Conservation (phyloP, 140 eudicot genomes). For the Bidens hawaiensis region DNA sequence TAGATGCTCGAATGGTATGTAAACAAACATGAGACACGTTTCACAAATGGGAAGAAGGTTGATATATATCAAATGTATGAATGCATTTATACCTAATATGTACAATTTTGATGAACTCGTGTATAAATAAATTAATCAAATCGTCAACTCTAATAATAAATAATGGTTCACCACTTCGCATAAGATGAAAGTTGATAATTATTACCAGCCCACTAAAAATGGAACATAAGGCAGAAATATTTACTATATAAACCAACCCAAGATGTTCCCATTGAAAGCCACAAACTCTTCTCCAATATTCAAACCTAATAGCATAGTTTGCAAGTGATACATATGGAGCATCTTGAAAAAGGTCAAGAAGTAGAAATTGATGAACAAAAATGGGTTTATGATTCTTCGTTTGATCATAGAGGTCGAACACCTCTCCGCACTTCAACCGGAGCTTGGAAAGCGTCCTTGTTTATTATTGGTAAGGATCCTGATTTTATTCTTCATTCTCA, state of each 20-base stretch:
- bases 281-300: conserved; percentile 20
- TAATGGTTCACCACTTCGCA: not conserved
- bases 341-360: conserved; percentile 35
- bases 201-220: conserved; percentile 29
- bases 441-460: conserved; percentile 81
- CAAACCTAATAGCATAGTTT: conserved; percentile 9
- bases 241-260: conserved; percentile 41
- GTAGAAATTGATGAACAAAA: conserved; percentile 39
- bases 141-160: not conserved
- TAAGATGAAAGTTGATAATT: not conserved
- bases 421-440: conserved; percentile 85
- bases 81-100: too few species aligned
- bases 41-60: too few species aligned
- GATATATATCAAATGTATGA: too few species aligned
- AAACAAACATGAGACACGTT: too few species aligned
- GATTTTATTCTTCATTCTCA: not conserved
- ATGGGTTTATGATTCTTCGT: conserved; percentile 75
- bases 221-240: conserved; percentile 24
- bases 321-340: conserved; percentile 40
- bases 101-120: too few species aligned
- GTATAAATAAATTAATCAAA: not conserved
- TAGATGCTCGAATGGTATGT: too few species aligned
- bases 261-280: conserved; percentile 20
- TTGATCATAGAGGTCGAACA: conserved; percentile 64
- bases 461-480: conserved; percentile 56